Evolutionary conservation across 106 monocot species (phyloP).

Genomic region (Phalaenopsis equestris): DNA sequence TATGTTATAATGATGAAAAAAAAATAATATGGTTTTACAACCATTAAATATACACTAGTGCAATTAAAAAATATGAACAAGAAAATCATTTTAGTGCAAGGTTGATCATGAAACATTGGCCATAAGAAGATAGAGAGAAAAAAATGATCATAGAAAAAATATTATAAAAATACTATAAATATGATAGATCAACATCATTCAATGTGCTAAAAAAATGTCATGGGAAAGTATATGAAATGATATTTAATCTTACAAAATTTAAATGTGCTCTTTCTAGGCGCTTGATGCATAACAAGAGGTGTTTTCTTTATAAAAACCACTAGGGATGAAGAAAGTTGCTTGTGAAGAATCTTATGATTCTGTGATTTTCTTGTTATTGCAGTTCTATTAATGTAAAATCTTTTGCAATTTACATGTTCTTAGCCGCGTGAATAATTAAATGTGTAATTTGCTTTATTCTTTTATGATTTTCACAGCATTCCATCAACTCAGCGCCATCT

Average conservation of each 20-base stretch:
- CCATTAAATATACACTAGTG: no score
- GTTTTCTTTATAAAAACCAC: neutral
- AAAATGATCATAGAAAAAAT: neutral
- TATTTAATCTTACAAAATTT: no score
- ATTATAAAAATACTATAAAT: neutral
- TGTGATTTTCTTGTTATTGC: neutral
- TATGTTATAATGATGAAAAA: no score
- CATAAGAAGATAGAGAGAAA: neutral
- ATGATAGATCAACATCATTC: neutral
- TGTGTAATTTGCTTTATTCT: neutral
- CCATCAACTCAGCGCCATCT: conserved; percentile 35
- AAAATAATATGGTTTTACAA: no score
- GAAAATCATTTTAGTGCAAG: neutral
- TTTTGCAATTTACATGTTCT: neutral
- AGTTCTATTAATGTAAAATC: no score
- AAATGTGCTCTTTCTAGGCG: neutral
- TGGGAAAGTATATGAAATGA: no score
- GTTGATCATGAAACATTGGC: neutral
- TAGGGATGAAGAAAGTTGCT: neutral
- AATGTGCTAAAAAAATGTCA: neutral
- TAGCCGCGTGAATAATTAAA: neutral
- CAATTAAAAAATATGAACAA: neutral
- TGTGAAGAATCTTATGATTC: neutral
- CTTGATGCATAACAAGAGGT: neutral
- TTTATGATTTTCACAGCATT: conserved; percentile 38